Evolutionary conservation across 345 rosid genomes (phyloP), one percentile per base, ranked within the genome.

Genomic region (Sisymbrium altissimum): DNA sequence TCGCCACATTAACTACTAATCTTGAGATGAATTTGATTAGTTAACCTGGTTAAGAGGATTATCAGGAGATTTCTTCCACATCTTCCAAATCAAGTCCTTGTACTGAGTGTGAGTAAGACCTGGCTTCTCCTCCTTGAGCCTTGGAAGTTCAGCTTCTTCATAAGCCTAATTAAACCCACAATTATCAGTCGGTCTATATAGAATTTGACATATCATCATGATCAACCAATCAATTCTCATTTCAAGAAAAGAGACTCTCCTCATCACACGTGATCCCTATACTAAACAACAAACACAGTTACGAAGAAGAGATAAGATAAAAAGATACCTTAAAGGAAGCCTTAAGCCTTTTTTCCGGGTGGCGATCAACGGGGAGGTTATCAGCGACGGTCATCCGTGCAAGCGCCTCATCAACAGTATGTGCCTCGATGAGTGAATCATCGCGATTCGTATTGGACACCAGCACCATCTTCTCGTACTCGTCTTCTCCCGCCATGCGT

Each of bases 31-130:
- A 9, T 23, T 10, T 15, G 9, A 3, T 50, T 0, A 21, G 55
- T 21, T 21, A 50, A 50, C 98, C 96, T 95, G 98, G 80, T 95
- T 95, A 54, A 92, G 97, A 59, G 98, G 99, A 79, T 95, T 95
- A 73, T 95, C 99, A 0, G 98, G 98, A 55, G 99, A 95, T 80
- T 95, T 95, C 87, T 95, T 95, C 99, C 99, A 95, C 65, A 92
- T 74, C 82, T 95, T 95, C 99, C 99, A 95, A 75, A 95, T 82
- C 92, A 95, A 75, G 82, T 87, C 99, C 84, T 88, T 95, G 86
- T 95, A 95, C 68, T 95, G 99, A 48, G 71, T 92, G 74, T 90
- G 99, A 46, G 98, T 92, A 66, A 95, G 97, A 68, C 99, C 99
- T 14, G 98, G 98, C 68, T 90, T 95, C 85, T 95, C 99, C 65